These are phyloP conservation scores for Venturia asperata DNA, from an alignment of 2,329 filamentous ascomycete genomes.

Conservation along the genomic window DNA sequence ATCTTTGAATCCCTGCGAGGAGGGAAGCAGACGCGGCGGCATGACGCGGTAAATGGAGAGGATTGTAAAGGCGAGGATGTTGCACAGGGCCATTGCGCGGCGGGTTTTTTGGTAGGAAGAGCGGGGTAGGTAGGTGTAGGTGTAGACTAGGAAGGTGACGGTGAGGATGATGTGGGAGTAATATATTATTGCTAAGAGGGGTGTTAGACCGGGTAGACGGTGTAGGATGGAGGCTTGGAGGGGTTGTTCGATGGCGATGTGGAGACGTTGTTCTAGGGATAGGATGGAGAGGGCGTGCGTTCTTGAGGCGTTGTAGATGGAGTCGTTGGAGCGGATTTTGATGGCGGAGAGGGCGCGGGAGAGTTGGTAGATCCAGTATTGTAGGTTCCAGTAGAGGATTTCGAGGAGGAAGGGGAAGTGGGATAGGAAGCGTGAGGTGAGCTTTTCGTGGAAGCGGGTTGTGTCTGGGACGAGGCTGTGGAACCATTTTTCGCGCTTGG, in stretches of 20 bases:
- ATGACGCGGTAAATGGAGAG: conserved; percentile 43
- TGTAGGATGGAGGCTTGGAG: conserved; percentile 37
- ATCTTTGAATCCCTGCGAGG: conserved; percentile 43
- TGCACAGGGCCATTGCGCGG: conserved; percentile 44
- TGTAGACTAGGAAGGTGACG: conserved; percentile 42
- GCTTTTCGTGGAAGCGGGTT: neutral
- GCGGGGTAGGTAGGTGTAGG: conserved; percentile 40
- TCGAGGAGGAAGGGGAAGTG: conserved; percentile 17
- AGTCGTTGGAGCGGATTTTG: conserved; percentile 34
- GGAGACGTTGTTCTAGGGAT: conserved; percentile 32
- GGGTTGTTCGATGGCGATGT: conserved; percentile 36
- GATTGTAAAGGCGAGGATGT: conserved; percentile 43
- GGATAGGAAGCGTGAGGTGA: neutral
- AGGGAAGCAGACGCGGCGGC: conserved; percentile 43
- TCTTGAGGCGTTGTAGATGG: conserved; percentile 34
- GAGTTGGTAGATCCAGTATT: conserved; percentile 36
- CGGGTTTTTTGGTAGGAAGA: conserved; percentile 38
- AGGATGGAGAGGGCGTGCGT: conserved; percentile 39
- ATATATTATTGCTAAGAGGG: conserved; percentile 38
- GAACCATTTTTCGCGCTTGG: neutral
- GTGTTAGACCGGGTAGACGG: conserved; percentile 34
- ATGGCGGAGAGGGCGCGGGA: conserved; percentile 39
- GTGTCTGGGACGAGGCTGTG: conserved; percentile 1
- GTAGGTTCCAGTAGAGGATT: conserved; percentile 18
- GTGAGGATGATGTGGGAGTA: conserved; percentile 43